A percentile compares a stretch with the other conserved stretches of the same genome.
These are phyloP conservation scores for Penicillium argentinense DNA, from an alignment of 495 filamentous ascomycete genomes.

Conservation along the genomic window DNA sequence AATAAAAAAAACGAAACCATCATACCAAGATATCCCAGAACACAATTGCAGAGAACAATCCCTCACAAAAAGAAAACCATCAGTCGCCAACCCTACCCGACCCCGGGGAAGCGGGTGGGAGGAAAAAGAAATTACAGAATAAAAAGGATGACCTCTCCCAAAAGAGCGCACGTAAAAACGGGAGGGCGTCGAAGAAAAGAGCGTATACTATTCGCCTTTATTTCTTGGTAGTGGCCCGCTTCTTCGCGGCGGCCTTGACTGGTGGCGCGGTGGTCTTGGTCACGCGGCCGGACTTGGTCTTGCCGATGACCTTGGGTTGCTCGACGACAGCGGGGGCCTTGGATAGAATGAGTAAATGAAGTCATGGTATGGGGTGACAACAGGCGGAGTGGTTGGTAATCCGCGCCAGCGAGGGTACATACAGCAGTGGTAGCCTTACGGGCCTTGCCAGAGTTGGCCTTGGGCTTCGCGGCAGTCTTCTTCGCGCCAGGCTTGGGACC, in stretches of 20 bases:
- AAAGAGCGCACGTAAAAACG: conserved; percentile 31
- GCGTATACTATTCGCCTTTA: conserved; percentile 17
- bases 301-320: conserved; percentile 70
- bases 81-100: conserved; percentile 25
- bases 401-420: conserved; percentile 17
- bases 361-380: too few species aligned
- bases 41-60: too few species aligned
- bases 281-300: conserved; percentile 90
- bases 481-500: background rate
- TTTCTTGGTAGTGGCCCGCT: conserved; percentile 63
- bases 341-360: conserved; percentile 7
- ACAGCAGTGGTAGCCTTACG: conserved; percentile 51
- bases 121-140: conserved; percentile 33
- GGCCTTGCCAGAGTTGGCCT: conserved; percentile 57
- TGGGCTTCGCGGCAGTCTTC: conserved; percentile 34
- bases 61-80: conserved; percentile 31
- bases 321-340: conserved; percentile 70
- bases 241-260: conserved; percentile 58
- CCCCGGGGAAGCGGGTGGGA: too few species aligned
- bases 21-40: conserved; percentile 39
- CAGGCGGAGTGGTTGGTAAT: background rate
- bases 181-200: conserved; percentile 17
- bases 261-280: conserved; percentile 62
- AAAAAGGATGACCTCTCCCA: conserved; percentile 28
- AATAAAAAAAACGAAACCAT: conserved; percentile 28